Percentiles rank a stretch among this genome's conserved stretches.
Conservation (phyloP, 2,329 filamentous ascomycete genomes). For the Parasarocladium wereldwijsianum region DNA sequence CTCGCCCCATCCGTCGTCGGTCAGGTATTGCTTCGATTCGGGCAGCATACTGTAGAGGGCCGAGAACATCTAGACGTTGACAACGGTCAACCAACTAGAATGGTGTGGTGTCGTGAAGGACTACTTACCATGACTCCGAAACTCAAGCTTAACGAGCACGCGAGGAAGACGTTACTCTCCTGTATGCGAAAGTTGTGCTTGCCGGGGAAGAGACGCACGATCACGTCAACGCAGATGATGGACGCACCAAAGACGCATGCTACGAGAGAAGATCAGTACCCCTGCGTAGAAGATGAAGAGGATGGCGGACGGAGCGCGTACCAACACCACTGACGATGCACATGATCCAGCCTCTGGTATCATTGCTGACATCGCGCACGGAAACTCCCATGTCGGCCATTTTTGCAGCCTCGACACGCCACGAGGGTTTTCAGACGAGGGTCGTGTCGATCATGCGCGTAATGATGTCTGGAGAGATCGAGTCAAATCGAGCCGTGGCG, state of each 20-base stretch:
- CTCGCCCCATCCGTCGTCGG: constrained; percentile 50
- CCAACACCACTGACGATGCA: constrained; percentile 63
- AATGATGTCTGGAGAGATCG: too few species aligned
- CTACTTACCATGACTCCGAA: constrained; percentile 86
- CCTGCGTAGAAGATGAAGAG: neutral
- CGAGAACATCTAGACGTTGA: constrained; percentile 63
- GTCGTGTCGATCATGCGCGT: too few species aligned
- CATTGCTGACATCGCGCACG: constrained; percentile 45
- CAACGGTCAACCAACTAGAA: neutral
- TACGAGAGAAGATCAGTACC: constrained; percentile 10
- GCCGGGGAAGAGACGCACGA: constrained; percentile 59
- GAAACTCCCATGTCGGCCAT: constrained; percentile 24
- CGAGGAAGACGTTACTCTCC: constrained; percentile 78
- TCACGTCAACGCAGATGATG: constrained; percentile 74
- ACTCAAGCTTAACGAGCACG: constrained; percentile 76
- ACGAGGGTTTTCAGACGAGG: too few species aligned
- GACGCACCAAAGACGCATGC: constrained; percentile 62
- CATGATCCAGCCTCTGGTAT: constrained; percentile 91
- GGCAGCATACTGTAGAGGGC: constrained; percentile 88
- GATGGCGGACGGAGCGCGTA: constrained; percentile 17
- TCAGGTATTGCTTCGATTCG: constrained; percentile 65
- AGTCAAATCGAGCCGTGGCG: too few species aligned
- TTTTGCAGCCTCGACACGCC: too few species aligned
- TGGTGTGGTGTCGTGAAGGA: neutral
- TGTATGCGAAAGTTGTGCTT: constrained; percentile 72